Evolutionary conservation across 495 filamentous ascomycete species (phyloP).

Genomic region (Tuber indicum): DNA sequence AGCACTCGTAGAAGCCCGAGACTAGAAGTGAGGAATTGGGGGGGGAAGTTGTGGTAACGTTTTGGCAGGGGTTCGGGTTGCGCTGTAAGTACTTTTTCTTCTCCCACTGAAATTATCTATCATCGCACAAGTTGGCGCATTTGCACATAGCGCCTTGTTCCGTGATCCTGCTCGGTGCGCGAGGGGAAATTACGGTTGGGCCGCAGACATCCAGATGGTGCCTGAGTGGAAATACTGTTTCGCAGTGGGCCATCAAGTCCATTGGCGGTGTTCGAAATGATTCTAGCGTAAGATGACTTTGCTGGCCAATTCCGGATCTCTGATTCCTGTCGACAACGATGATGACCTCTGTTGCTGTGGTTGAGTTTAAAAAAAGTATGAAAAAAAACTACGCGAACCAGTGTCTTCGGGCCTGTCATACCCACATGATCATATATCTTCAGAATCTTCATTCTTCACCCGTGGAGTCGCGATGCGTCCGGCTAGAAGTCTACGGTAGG

Average conservation of each 20-base stretch:
- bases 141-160: slow-evolving; percentile 29
- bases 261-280: not conserved
- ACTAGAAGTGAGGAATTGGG: not conserved
- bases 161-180: slow-evolving; percentile 22
- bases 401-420: not conserved
- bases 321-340: not conserved
- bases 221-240: slow-evolving; percentile 24
- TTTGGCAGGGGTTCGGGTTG: slow-evolving; percentile 27
- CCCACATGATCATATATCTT: not conserved
- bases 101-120: not conserved
- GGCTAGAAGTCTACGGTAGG: not conserved
- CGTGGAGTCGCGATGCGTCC: not conserved
- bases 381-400: not conserved
- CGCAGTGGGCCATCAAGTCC: slow-evolving; percentile 6
- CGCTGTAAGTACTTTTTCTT: slow-evolving; percentile 26
- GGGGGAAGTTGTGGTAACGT: not conserved
- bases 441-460: not conserved
- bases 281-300: not conserved
- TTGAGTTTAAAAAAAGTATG: not conserved
- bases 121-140: slow-evolving; percentile 19
- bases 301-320: not conserved
- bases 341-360: not conserved
- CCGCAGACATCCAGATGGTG: slow-evolving; percentile 20
- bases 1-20: not conserved
- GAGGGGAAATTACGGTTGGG: slow-evolving; percentile 34